Base-by-base conservation (phyloP, 2,329 filamentous ascomycete genomes). In the Pleomassaria siparia region DNA sequence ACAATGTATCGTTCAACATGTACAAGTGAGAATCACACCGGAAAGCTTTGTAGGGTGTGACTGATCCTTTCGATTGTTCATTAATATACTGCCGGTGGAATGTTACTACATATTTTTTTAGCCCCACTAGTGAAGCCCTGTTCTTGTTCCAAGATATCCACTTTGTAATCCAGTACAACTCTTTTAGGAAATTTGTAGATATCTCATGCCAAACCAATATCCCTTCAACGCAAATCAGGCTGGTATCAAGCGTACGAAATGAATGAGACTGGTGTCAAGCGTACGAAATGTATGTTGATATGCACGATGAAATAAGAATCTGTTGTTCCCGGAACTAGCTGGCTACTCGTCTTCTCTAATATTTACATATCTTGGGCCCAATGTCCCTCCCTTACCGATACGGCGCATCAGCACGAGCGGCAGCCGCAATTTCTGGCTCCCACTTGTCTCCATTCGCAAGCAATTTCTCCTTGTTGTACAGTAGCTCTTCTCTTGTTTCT, bases 381-480 rank as follows among this genome's bases (percentile, higher is more conserved):
- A 13, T n/a, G 6, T 30, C 13, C 15, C 30, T n/a, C 45, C 47
- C 26, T 64, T 70, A 73, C 63, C 71, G 68, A 60, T 73, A 97
- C 43, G 92, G 92, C 46, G 91, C 85, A 80, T 99, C 94, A 52
- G 94, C 94, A 67, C 91, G 86, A 70, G 94, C 94, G 59, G 84
- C 86, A 49, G 94, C 92, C 1, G 92, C 92, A 67, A 99, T 80
- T 76, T 99, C 94, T 7, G 94, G 91, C 79, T 99, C 94, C 94
- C 94, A 99, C 71, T 79, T 78, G 63, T 77, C 75, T 39, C 75
- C 75, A 42, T 95, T 95, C 59, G 88, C 77, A 55, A 96, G 74
- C 57, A 95, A 76, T 77, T 95, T 95, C 80, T 95, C 87, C 83
- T 97, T 97, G 80, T 97, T 97, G 80, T 97, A 97, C 64, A 97